A percentile compares a stretch with the other conserved stretches of the same genome.
phyloP scores from a whole-genome alignment of 371 early-diverging fungal species.

The Mucor racemosus region DNA sequence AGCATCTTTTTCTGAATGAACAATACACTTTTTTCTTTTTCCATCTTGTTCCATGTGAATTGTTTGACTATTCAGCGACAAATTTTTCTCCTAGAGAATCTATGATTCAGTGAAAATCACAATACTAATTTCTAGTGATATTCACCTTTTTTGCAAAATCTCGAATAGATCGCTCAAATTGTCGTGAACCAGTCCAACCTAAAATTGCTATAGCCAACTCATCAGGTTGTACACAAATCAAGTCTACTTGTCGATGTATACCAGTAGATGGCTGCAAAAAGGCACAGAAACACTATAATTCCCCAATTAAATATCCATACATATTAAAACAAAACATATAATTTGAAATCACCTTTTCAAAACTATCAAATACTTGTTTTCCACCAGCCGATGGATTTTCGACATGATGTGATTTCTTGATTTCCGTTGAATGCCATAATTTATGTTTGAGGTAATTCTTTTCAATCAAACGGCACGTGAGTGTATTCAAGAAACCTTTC shows the following conservation, averaged over 20 bases:
- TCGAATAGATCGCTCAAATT: slow-evolving; percentile 45
- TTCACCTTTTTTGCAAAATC: slow-evolving; percentile 44
- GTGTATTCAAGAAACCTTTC: slow-evolving; percentile 27
- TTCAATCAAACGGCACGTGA: slow-evolving; percentile 29
- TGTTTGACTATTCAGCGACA: slow-evolving; percentile 42
- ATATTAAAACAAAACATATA: not conserved
- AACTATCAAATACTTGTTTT: slow-evolving; percentile 21
- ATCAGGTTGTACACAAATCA: slow-evolving; percentile 42
- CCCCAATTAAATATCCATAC: not conserved
- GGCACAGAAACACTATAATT: slow-evolving; percentile 45
- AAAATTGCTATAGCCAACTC: slow-evolving; percentile 46
- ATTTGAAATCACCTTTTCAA: slow-evolving; percentile 33
- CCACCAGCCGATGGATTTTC: not conserved
- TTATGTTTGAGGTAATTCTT: slow-evolving; percentile 28
- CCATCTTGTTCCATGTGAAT: slow-evolving; percentile 30
- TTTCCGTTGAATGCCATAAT: slow-evolving; percentile 13
- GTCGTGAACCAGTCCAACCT: slow-evolving; percentile 59
- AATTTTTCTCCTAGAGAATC: slow-evolving; percentile 25
- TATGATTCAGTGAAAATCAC: too few species aligned
- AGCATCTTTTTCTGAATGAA: slow-evolving; percentile 37
- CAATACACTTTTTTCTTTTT: slow-evolving; percentile 15
- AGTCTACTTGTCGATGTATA: slow-evolving; percentile 53
- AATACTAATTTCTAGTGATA: too few species aligned
- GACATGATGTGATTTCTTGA: not conserved
- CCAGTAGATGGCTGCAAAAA: slow-evolving; percentile 52